These are phyloP conservation scores for Penicillium sp. DNA, from an alignment of 2,329 filamentous ascomycete species.

Conservation along the genomic window DNA sequence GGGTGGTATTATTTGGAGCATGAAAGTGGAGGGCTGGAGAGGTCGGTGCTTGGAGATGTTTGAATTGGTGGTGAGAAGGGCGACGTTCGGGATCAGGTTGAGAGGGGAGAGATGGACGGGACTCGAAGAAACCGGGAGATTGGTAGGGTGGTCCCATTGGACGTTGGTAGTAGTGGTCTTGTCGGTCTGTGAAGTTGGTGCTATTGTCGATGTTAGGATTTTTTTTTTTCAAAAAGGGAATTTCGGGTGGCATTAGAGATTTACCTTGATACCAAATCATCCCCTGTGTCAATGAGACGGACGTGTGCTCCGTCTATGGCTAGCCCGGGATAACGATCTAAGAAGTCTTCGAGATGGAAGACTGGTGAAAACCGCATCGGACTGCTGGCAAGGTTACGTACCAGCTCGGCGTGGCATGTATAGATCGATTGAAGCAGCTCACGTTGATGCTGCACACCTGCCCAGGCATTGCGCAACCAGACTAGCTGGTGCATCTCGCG, in stretches of 20 bases:
- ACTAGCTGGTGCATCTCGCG: conserved; percentile 76
- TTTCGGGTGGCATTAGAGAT: not conserved
- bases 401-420: conserved; percentile 74
- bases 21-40: conserved; percentile 19
- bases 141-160: conserved; percentile 17
- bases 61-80: conserved; percentile 7
- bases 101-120: conserved; percentile 6
- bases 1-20: conserved; percentile 10
- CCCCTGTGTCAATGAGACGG: conserved; percentile 64
- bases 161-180: conserved; percentile 20
- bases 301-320: conserved; percentile 73
- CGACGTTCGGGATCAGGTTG: conserved; percentile 11
- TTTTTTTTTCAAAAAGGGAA: not conserved
- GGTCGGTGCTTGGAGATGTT: conserved; percentile 1
- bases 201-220: conserved; percentile 2
- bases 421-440: conserved; percentile 76
- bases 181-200: conserved; percentile 16
- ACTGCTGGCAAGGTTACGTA: conserved; percentile 66
- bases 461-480: conserved; percentile 73
- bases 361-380: conserved; percentile 72
- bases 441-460: conserved; percentile 74
- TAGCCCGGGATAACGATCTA: conserved; percentile 73
- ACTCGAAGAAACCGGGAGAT: conserved; percentile 11
- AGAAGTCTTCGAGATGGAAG: conserved; percentile 84
- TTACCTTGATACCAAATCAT: conserved; percentile 45